A percentile compares a stretch with the other conserved stretches of the same genome.
phyloP scores from a whole-genome alignment of 2,329 filamentous ascomycete species.

The Cytospora piceicola region DNA sequence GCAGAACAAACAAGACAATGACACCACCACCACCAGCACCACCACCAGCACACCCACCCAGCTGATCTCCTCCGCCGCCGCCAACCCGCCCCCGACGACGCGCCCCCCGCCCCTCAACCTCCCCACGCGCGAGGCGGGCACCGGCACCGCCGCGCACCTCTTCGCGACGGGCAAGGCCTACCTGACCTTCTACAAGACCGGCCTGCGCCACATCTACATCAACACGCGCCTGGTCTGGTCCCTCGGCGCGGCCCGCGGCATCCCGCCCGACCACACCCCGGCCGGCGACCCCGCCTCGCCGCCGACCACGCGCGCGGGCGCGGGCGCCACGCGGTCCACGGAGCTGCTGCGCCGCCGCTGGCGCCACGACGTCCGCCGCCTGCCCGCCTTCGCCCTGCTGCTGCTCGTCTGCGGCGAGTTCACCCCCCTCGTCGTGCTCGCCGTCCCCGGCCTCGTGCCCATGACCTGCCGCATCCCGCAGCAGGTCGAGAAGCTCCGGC shows the following conservation, averaged over 20 bases:
- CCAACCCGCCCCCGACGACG: constrained; percentile 73
- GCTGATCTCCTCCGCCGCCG: constrained; percentile 25
- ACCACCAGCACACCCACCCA: background rate
- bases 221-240: constrained; percentile 63
- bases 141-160: constrained; percentile 56
- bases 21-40: constrained; percentile 13
- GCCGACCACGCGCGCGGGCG: constrained; percentile 39
- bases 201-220: constrained; percentile 72
- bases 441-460: constrained; percentile 72
- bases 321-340: constrained; percentile 61
- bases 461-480: constrained; percentile 80
- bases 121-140: constrained; percentile 55
- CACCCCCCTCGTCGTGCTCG: constrained; percentile 77
- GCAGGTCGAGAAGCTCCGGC: constrained; percentile 65
- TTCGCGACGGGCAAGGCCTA: constrained; percentile 74
- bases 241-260: constrained; percentile 39
- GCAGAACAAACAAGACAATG: background rate
- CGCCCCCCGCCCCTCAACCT: constrained; percentile 71
- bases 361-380: constrained; percentile 71
- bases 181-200: constrained; percentile 83
- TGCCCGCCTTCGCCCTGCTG: constrained; percentile 78
- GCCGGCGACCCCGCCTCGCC: constrained; percentile 49
- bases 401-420: constrained; percentile 83
- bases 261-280: constrained; percentile 41
- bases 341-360: constrained; percentile 73